These are phyloP conservation scores for Arthromyces matolae DNA, from an alignment of 768 basidiomycete species.

Conservation along the genomic window DNA sequence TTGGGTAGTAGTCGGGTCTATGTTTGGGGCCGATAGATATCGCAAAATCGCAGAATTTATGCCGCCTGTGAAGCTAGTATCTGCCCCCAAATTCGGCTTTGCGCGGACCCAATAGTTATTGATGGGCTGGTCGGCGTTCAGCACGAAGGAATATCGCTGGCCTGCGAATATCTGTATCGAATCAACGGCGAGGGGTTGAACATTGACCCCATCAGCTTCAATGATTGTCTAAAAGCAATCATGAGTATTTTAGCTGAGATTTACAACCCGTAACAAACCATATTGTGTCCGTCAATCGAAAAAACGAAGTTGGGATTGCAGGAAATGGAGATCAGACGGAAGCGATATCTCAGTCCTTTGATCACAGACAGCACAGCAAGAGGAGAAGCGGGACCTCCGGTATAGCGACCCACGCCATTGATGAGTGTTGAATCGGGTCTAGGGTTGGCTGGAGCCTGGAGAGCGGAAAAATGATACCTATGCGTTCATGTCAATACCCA, in stretches of 20 bases:
- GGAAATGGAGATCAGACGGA: not conserved
- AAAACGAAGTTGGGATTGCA: not conserved
- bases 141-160: not conserved
- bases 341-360: no score
- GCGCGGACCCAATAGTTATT: no score
- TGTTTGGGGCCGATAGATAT: not conserved
- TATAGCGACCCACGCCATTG: not conserved
- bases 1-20: conserved; percentile 2
- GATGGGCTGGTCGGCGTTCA: no score
- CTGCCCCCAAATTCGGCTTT: no score
- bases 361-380: not conserved
- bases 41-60: not conserved
- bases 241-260: not conserved
- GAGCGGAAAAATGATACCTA: conserved; percentile 1
- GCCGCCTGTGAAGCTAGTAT: not conserved
- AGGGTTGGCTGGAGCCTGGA: not conserved
- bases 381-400: not conserved
- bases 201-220: not conserved
- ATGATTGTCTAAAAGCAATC: not conserved
- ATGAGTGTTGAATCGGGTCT: not conserved
- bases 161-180: no score
- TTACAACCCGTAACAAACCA: not conserved
- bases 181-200: not conserved
- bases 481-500: not conserved
- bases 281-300: not conserved